Base-by-base conservation (phyloP, 495 filamentous ascomycete genomes). In the Tuber umbilicatum region DNA sequence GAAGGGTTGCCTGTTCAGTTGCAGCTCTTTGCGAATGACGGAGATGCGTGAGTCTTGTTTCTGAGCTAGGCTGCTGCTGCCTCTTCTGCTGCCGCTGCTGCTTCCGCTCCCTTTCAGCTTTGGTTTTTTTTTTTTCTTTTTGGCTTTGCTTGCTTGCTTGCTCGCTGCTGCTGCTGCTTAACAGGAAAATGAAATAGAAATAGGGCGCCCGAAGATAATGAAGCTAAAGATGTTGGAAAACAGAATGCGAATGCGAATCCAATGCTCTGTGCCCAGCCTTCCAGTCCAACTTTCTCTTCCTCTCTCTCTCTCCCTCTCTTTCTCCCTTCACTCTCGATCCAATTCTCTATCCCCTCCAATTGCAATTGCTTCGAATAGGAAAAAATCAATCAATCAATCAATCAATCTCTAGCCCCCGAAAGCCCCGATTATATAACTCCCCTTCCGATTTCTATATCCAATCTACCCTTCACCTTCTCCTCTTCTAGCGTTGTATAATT, bases 21-120 rank as follows among this genome's bases (percentile, higher is more conserved):
- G 50, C 50, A 60, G 4, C 50, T 31, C 50, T 16, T 2, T 35
- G 55, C 19, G 55, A 64, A 35, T 64, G 55, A 64, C 55, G 55
- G 55, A 64, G 55, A 64, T 64, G 55, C 55, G 55, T 64, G 55
- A 64, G 55, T 64, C 55, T 35, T 35, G 55, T 35, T 64, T 64
- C 16, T 64, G 55, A 0, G 27, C 55, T 35, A 64, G 55, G 55
- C 55, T 64, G 55, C 55, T 64, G 55, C 55, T 64, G 55, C 55
- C 14, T 35, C 55, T 31, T 64, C 50, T 50, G 45, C 45, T n/a
- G 55, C 55, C 35, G 55, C 55, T 64, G 55, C 55, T 64, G 55
- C 55, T 5, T 35, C 55, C 31, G 35, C 50, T 47, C n/a, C 1
- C 9, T 27, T 55, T 27, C 10, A 0, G 6, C 23, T 55, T 55